These are phyloP conservation scores for Leccinum griseonigrum DNA, from an alignment of 1,284 basidiomycete species.

Conservation along the genomic window DNA sequence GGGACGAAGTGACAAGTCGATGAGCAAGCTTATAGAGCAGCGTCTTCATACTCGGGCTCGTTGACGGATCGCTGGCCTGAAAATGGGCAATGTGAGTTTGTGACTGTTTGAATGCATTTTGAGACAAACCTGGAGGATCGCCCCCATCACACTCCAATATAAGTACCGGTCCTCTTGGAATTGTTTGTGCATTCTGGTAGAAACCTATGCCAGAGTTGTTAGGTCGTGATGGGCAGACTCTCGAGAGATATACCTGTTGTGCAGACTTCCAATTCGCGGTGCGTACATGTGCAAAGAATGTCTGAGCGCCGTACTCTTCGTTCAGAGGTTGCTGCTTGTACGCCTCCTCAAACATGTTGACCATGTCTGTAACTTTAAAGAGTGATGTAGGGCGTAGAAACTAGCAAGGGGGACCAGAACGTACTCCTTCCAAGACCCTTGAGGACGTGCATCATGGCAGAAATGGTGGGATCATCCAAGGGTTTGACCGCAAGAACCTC, in stretches of 20 bases:
- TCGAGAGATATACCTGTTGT: slow-evolving; percentile 53
- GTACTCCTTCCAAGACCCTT: slow-evolving; percentile 71
- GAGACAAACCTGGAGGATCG: slow-evolving; percentile 66
- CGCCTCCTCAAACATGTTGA: slow-evolving; percentile 78
- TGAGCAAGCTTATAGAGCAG: slow-evolving; percentile 73
- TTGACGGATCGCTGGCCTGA: slow-evolving; percentile 63
- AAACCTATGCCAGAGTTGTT: slow-evolving; percentile 42
- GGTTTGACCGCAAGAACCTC: slow-evolving; percentile 71
- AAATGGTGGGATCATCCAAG: slow-evolving; percentile 67
- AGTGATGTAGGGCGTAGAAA: slow-evolving; percentile 4
- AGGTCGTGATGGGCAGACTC: background rate
- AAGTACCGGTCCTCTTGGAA: slow-evolving; percentile 78
- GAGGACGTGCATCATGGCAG: slow-evolving; percentile 79
- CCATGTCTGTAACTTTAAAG: slow-evolving; percentile 65
- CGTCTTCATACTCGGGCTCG: slow-evolving; percentile 57
- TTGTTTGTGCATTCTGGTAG: slow-evolving; percentile 75
- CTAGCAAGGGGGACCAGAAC: slow-evolving; percentile 27
- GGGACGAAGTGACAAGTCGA: slow-evolving; percentile 58
- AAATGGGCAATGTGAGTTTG: slow-evolving; percentile 15
- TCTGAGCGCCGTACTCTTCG: slow-evolving; percentile 78
- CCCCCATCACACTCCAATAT: slow-evolving; percentile 81
- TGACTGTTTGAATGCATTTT: background rate
- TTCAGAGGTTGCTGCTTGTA: slow-evolving; percentile 75
- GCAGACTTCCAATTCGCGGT: slow-evolving; percentile 78
- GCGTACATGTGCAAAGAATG: slow-evolving; percentile 79